phyloP scores from a whole-genome alignment of 805 yeast genomes.

The Saccharomycopsis sp. region DNA sequence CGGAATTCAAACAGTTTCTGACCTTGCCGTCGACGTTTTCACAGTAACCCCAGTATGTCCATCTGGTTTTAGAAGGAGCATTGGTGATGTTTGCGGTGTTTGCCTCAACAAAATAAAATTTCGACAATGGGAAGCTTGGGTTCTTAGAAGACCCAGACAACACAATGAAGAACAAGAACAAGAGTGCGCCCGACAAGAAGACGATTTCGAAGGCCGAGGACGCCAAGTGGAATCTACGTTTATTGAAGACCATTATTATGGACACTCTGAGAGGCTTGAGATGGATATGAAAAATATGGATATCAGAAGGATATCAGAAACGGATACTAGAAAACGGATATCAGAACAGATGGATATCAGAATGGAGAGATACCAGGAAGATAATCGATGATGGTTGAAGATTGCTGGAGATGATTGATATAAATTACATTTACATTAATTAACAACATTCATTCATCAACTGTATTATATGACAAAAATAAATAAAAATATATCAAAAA shows the following conservation, averaged over 20 bases:
- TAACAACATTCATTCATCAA: too few species aligned
- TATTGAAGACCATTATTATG: background rate
- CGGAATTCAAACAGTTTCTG: conserved; percentile 43
- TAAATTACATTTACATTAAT: too few species aligned
- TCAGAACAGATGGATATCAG: too few species aligned
- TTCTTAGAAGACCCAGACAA: conserved; percentile 56
- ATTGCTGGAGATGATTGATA: too few species aligned
- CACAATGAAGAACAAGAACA: conserved; percentile 49
- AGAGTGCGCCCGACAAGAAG: conserved; percentile 25
- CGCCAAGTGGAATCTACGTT: background rate
- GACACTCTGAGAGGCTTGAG: background rate
- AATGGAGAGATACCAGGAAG: too few species aligned
- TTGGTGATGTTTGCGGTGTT: conserved; percentile 50
- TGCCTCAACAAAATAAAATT: conserved; percentile 74
- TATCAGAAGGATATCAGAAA: too few species aligned
- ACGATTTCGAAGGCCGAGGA: conserved; percentile 1
- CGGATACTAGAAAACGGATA: too few species aligned
- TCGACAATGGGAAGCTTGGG: conserved; percentile 46
- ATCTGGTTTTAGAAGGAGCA: conserved; percentile 46
- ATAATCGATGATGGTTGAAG: background rate
- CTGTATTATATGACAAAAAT: too few species aligned
- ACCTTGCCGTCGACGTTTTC: conserved; percentile 39
- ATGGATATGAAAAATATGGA: background rate
- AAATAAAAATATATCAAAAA: too few species aligned
- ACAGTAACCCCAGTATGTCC: conserved; percentile 76